phyloP scores from a whole-genome alignment of 331 rosid species.

The Quercus tomentella region DNA sequence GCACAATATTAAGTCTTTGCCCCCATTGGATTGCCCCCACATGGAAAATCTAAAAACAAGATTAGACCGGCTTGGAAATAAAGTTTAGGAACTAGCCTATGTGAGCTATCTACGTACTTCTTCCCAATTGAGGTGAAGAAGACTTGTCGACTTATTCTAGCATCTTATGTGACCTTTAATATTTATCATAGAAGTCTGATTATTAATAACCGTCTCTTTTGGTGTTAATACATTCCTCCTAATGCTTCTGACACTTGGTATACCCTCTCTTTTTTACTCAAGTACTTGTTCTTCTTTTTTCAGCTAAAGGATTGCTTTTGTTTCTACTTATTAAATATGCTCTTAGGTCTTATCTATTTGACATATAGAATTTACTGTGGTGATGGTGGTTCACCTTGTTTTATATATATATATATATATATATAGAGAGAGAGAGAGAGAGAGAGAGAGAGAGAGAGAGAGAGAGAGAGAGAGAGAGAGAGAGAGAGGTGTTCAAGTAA shows the following conservation, averaged over 20 bases:
- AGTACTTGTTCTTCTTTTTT: background rate
- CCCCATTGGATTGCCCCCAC: background rate
- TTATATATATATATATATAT: background rate
- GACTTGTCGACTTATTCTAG: background rate
- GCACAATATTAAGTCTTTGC: background rate
- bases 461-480: too few species aligned
- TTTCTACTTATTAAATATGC: background rate
- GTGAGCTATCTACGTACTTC: background rate
- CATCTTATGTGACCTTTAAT: background rate
- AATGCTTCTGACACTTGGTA: background rate
- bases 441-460: too few species aligned
- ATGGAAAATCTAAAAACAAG: background rate
- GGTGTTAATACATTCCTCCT: background rate
- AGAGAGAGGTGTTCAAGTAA: too few species aligned
- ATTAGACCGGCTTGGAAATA: background rate
- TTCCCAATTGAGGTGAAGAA: background rate
- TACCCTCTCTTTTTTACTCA: background rate
- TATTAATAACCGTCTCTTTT: background rate
- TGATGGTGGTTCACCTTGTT: background rate
- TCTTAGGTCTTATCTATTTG: conserved; percentile 3
- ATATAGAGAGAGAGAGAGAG: too few species aligned
- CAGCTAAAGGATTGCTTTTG: background rate
- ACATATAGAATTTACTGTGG: background rate
- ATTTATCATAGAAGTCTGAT: background rate
- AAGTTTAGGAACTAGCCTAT: background rate